Evolutionary conservation across 2,329 filamentous ascomycete species (phyloP), one percentile per base, ranked within the genome.

Genomic region (Mollisiaceae sp.): DNA sequence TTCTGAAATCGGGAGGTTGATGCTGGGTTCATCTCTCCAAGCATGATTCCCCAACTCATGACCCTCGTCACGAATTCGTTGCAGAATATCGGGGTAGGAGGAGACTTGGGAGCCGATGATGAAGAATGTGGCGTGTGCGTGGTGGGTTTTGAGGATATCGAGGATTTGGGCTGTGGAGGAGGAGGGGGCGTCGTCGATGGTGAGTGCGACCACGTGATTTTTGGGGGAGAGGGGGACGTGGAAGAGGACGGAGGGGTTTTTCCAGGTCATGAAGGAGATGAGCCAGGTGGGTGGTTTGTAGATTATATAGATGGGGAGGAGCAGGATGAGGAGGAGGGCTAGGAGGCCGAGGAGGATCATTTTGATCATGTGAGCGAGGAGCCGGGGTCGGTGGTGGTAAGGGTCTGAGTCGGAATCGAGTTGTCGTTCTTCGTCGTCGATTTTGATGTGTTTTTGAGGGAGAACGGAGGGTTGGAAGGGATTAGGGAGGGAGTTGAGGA

Each of bases 41-140:
- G 91, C 93, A 78, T 97, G 93, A 78, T 97, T 97, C 27, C 86
- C 93, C 3, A 97, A 81, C 80, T 93, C 91, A 76, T 91, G 86
- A 24, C 88, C 89, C 58, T 79, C 80, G 43, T 80, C 79, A n/a
- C 91, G 81, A 1, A 91, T 79, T 45, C 85, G 80, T 52, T 82
- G 78, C 38, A 93, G 80, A 2, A 83, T 32, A 15, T 18, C 50
- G 73, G 89, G 83, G 2, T 80, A 77, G 1, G 84, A 86, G 0
- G 81, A 71, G 11, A 92, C 88, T 79, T 97, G 93, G 2, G 84
- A 85, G 9, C 93, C 93, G 72, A 97, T 97, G 38, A 96, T 84
- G 77, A 97, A 97, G 77, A 97, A 95, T 0, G 93, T 97, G 0
- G 93, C 93, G 22, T 83, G 86, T 15, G 90, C 92, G 64, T 85